phyloP scores from a whole-genome alignment of 768 basidiomycete species.

The Tubosaeta sp. region DNA sequence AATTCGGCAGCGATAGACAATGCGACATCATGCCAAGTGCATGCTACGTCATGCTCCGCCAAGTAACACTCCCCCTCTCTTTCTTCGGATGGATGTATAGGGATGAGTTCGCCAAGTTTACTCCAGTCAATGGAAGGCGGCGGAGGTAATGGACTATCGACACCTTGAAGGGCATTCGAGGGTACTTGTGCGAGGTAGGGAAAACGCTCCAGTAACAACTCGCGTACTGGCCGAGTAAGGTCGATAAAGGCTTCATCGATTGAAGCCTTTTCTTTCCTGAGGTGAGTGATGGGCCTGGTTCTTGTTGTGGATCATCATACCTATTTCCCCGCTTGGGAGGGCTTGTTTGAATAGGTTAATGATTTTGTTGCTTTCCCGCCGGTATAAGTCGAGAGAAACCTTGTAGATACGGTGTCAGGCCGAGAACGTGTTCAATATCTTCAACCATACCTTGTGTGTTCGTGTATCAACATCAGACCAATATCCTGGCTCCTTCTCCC shows the following conservation, averaged over 20 bases:
- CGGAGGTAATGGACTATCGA: conserved; percentile 74
- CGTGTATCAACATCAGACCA: conserved; percentile 85
- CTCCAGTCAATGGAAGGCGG: conserved; percentile 66
- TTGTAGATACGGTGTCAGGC: conserved; percentile 23
- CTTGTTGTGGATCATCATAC: conserved; percentile 36
- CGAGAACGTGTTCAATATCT: background rate
- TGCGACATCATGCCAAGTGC: conserved; percentile 91
- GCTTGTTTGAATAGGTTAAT: conserved; percentile 76
- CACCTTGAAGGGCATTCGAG: conserved; percentile 57
- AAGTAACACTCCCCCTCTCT: conserved; percentile 15
- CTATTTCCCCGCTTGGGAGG: conserved; percentile 76
- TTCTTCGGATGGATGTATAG: conserved; percentile 37
- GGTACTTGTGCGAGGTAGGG: conserved; percentile 75
- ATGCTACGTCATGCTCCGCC: conserved; percentile 29
- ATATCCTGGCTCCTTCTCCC: conserved; percentile 82
- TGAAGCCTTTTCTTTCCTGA: conserved; percentile 80
- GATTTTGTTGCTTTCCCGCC: conserved; percentile 87
- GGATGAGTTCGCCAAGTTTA: conserved; percentile 57
- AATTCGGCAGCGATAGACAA: conserved; percentile 84
- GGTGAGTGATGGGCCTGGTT: background rate
- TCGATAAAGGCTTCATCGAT: conserved; percentile 98
- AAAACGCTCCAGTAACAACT: conserved; percentile 65
- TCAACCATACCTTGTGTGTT: conserved; percentile 77
- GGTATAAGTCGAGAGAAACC: conserved; percentile 92
- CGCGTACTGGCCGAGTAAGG: conserved; percentile 77